Base-by-base conservation (phyloP, 2,329 filamentous ascomycete genomes). In the Beauveria sp. region DNA sequence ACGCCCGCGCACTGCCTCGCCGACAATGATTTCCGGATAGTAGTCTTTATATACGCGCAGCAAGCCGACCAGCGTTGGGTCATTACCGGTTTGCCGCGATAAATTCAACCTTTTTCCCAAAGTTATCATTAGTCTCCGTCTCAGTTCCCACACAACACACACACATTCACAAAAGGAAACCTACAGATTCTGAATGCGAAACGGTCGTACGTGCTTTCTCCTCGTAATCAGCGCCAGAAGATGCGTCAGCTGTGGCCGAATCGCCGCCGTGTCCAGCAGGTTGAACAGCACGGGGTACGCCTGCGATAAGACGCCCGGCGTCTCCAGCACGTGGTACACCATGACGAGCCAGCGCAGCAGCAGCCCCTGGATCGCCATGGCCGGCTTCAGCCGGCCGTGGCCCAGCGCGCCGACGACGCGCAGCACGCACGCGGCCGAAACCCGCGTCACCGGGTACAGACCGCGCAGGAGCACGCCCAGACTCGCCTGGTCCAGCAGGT, bases 31-130 rank as follows among this genome's bases (percentile, higher is more conserved):
- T 71, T 96, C 91, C 0, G 91, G 91, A 69, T 93, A 96, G 73
- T 93, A 96, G 71, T 93, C 91, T 71, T 95, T 95, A 77, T 88
- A 96, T n/a, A 93, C 85, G 61, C 88, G 84, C 55, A 96, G 77
- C 20, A 96, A 78, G 3, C 89, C 89, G 43, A 89, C 80, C 42
- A 96, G 77, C 57, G 86, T 83, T 54, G 88, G 88, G 61, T 96
- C 91, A 68, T 89, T 88, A 20, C 87, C 88, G 5, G 80, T 83
- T 68, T 85, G 83, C 49, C 84, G 75, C 3, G 83, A 82, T 40
- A 87, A 71, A 43, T 78, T 77, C 65, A 88, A 76, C 55, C 84
- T 88, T 49, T 16, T 2, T 12, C n/a, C 34, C 12, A 38, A 38
- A 38, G 34, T 10, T 2, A 8, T 3, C 26, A 52, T 69, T 31